A percentile compares a stretch with the other conserved stretches of the same genome.
Conservation (phyloP, 176 grass and related monocot genomes). For the Themeda triandra region DNA sequence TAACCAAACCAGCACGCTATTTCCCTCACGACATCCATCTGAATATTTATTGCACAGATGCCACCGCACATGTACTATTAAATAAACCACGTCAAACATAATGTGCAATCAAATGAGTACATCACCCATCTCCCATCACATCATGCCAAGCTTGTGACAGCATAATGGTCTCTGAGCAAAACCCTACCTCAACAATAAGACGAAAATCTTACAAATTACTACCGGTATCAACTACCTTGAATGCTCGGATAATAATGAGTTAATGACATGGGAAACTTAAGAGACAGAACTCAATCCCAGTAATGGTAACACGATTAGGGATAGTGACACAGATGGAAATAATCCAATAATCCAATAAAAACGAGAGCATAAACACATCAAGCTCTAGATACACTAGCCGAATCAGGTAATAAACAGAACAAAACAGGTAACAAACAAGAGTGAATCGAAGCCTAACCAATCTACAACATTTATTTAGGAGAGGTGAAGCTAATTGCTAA, state of each 20-base stretch:
- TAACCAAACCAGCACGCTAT: not conserved
- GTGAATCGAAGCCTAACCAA: not conserved
- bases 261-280: not conserved
- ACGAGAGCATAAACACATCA: not conserved
- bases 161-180: not conserved
- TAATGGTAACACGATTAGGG: not conserved
- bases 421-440: not conserved
- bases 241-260: not conserved
- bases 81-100: no score
- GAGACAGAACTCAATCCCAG: conserved; percentile 11
- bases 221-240: not conserved
- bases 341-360: not conserved
- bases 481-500: no score
- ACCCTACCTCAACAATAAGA: not conserved
- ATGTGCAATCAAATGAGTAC: not conserved
- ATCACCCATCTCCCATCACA: not conserved
- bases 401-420: not conserved
- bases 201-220: not conserved
- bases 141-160: not conserved
- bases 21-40: not conserved
- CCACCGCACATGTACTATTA: not conserved
- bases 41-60: not conserved
- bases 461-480: no score
- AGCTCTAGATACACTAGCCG: not conserved
- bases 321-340: conserved; percentile 1